phyloP scores from a whole-genome alignment of 352 stramenopile species.

The Plasmopara viticola region DNA sequence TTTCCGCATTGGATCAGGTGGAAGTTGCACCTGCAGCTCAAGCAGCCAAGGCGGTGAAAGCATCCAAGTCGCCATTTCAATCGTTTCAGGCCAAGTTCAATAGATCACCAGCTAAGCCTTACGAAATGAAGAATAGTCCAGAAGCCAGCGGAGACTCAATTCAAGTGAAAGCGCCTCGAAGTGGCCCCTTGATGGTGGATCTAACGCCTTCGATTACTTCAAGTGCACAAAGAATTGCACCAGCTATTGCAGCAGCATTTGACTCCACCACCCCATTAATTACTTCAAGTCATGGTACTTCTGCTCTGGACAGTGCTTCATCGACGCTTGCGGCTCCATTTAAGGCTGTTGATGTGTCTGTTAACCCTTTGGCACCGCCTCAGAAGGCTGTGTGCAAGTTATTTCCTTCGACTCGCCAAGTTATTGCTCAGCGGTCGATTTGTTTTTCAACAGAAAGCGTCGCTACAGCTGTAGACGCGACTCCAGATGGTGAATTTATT shows the following conservation, averaged over 20 bases:
- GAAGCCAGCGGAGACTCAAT: background rate
- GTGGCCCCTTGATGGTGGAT: slow-evolving; percentile 29
- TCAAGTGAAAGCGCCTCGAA: slow-evolving; percentile 14
- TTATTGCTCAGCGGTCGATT: slow-evolving; percentile 59
- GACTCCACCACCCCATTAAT: background rate
- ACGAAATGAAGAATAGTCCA: slow-evolving; percentile 10
- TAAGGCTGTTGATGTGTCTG: background rate
- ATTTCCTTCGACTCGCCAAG: slow-evolving; percentile 31
- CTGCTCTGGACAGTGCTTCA: background rate
- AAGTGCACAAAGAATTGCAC: background rate
- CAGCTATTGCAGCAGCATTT: background rate
- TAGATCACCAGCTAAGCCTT: slow-evolving; percentile 15
- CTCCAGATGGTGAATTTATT: slow-evolving; percentile 70
- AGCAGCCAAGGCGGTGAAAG: slow-evolving; percentile 11
- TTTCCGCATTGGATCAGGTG: slow-evolving; percentile 38
- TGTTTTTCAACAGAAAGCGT: slow-evolving; percentile 77
- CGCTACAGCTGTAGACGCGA: slow-evolving; percentile 69
- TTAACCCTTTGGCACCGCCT: slow-evolving; percentile 11
- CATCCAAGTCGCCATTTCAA: slow-evolving; percentile 67
- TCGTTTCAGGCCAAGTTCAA: slow-evolving; percentile 75
- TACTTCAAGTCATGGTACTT: slow-evolving; percentile 2
- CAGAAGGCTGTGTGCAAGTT: slow-evolving; percentile 47
- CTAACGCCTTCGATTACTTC: slow-evolving; percentile 14
- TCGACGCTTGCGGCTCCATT: background rate
- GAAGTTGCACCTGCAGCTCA: slow-evolving; percentile 28